phyloP scores from a whole-genome alignment of 2,329 filamentous ascomycete genomes.

The Conoideocrella luteorostrata region DNA sequence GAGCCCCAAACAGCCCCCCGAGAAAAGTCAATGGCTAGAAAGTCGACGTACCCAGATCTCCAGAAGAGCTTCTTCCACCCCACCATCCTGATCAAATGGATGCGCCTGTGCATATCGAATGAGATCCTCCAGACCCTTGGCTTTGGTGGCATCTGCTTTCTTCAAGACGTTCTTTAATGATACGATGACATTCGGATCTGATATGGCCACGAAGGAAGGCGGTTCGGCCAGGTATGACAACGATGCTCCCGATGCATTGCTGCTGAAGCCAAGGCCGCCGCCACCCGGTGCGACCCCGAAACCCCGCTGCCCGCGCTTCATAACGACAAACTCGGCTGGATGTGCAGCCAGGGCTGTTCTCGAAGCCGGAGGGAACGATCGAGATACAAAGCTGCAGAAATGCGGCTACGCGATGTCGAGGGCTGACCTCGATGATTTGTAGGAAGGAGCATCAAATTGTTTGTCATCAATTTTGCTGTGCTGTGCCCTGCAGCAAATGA shows the following conservation, averaged over 20 bases:
- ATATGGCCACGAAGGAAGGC: slow-evolving; percentile 70
- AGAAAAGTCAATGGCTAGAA: no score
- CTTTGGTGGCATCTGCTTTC: slow-evolving; percentile 87
- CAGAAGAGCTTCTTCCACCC: slow-evolving; percentile 73
- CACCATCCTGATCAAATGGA: slow-evolving; percentile 48
- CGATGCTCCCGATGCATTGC: slow-evolving; percentile 35
- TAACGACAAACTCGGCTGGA: background rate
- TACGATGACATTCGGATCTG: slow-evolving; percentile 75
- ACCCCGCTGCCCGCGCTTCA: slow-evolving; percentile 11
- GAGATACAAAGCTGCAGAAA: no score
- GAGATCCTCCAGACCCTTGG: slow-evolving; percentile 84
- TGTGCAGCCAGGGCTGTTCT: background rate
- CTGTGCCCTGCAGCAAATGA: slow-evolving; percentile 4
- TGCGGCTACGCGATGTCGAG: background rate
- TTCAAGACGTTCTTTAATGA: slow-evolving; percentile 90
- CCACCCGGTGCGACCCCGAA: slow-evolving; percentile 11
- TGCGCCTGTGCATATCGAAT: slow-evolving; percentile 54
- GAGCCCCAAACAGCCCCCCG: background rate
- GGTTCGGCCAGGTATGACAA: slow-evolving; percentile 86
- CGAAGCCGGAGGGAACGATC: background rate
- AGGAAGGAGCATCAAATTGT: background rate
- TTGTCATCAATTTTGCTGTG: background rate
- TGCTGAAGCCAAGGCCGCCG: slow-evolving; percentile 25
- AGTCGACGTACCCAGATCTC: slow-evolving; percentile 71
- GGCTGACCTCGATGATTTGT: background rate